Conservation (phyloP, 2,329 filamentous ascomycete genomes). For the Curvularia hawaiiensis region DNA sequence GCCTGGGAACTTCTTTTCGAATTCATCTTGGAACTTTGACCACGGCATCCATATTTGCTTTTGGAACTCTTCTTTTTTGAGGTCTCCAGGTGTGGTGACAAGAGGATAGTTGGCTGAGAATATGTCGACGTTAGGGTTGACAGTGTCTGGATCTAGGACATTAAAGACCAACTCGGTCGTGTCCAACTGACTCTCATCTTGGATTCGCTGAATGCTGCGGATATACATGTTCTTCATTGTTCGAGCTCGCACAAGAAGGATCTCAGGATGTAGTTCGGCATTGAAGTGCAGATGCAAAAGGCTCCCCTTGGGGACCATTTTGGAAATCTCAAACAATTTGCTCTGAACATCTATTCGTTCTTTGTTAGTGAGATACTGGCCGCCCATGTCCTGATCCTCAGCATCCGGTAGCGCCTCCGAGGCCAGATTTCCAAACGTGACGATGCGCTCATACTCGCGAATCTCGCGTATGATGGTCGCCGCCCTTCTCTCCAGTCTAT, state of each 20-base stretch:
- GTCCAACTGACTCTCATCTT: constrained; percentile 8
- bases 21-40: constrained; percentile 50
- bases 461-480: constrained; percentile 44
- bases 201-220: constrained; percentile 62
- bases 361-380: constrained; percentile 54
- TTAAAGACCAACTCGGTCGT: constrained; percentile 67
- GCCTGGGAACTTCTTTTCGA: constrained; percentile 40
- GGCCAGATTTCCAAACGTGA: constrained; percentile 50
- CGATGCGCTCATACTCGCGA: constrained; percentile 51
- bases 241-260: constrained; percentile 62
- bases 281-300: constrained; percentile 81
- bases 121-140: constrained; percentile 44
- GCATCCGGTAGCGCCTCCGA: constrained; percentile 49
- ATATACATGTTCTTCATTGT: constrained; percentile 68
- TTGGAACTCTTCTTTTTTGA: constrained; percentile 22
- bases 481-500: constrained; percentile 37
- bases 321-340: constrained; percentile 61
- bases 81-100: constrained; percentile 24
- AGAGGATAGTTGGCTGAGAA: constrained; percentile 48
- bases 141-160: constrained; percentile 48
- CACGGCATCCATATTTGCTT: constrained; percentile 52
- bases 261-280: constrained; percentile 67
- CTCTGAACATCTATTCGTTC: constrained; percentile 56
- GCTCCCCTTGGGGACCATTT: constrained; percentile 70
- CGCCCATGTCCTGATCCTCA: constrained; percentile 53